Conservation (phyloP, 805 yeast genomes). For the Yarrowia keelungensis region DNA sequence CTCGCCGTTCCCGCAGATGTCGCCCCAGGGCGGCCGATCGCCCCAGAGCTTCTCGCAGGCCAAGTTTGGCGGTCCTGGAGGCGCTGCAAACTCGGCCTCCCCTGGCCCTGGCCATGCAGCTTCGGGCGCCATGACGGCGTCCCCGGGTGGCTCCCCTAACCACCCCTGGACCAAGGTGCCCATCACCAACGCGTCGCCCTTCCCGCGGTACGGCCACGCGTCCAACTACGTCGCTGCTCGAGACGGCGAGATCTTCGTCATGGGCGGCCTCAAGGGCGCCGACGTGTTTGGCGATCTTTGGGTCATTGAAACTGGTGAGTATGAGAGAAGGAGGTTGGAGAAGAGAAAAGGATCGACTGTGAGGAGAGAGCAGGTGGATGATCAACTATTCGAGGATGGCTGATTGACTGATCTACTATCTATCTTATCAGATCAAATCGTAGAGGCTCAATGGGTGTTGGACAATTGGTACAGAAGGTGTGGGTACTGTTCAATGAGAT, state of each 20-base stretch:
- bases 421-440: too few relatives aligned
- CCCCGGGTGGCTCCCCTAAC: conserved; percentile 4
- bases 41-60: conserved; percentile 20
- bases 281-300: conserved; percentile 96
- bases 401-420: too few relatives aligned
- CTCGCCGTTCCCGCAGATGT: conserved; percentile 32
- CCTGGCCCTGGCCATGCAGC: conserved; percentile 20
- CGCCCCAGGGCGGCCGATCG: conserved; percentile 26
- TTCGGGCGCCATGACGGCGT: conserved; percentile 12
- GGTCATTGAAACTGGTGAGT: conserved; percentile 66
- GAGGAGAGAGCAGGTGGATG: not conserved
- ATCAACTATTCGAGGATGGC: too few relatives aligned
- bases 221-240: conserved; percentile 79
- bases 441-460: too few relatives aligned
- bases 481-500: too few relatives aligned
- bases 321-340: not conserved
- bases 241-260: conserved; percentile 79
- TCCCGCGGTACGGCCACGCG: conserved; percentile 94
- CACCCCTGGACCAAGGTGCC: conserved; percentile 50
- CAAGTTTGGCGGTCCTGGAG: conserved; percentile 14
- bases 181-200: conserved; percentile 66
- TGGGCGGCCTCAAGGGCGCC: conserved; percentile 95
- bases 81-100: conserved; percentile 13
- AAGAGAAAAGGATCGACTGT: not conserved
- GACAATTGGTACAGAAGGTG: too few relatives aligned